Conservation (phyloP, 768 basidiomycete genomes). For the Serendipita sp. region DNA sequence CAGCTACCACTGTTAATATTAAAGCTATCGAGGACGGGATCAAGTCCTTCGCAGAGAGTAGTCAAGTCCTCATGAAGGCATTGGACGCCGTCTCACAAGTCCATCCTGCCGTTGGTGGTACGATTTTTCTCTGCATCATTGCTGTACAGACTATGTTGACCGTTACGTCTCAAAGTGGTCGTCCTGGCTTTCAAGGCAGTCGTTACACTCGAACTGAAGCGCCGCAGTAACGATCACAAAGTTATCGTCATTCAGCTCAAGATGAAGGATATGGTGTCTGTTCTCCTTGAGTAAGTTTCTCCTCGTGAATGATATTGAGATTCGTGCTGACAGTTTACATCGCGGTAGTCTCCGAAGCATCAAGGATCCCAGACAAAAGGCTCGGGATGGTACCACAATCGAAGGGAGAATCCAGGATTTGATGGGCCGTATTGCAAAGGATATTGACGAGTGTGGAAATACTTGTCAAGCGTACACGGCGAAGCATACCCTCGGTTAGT, state of each 20-base stretch:
- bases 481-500: constrained; percentile 25
- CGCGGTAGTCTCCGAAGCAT: constrained; percentile 19
- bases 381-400: constrained; percentile 22
- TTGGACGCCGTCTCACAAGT: constrained; percentile 18
- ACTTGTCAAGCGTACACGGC: constrained; percentile 32
- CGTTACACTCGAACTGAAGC: constrained; percentile 30
- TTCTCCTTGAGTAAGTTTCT: constrained; percentile 28
- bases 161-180: constrained; percentile 21
- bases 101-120: constrained; percentile 19
- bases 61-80: constrained; percentile 15
- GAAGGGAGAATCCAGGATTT: constrained; percentile 20
- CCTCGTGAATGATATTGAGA: too few relatives aligned
- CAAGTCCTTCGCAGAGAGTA: constrained; percentile 15
- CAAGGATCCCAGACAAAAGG: constrained; percentile 16
- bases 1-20: not conserved
- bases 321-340: too few relatives aligned
- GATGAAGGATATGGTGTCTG: constrained; percentile 35
- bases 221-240: constrained; percentile 37
- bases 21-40: constrained; percentile 14
- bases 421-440: constrained; percentile 21
- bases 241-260: constrained; percentile 30
- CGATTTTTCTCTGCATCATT: not conserved
- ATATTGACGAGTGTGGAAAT: constrained; percentile 30
- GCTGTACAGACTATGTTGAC: too few relatives aligned
- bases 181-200: constrained; percentile 36